Evolutionary conservation across 495 filamentous ascomycete species (phyloP).

Genomic region (Penicillium flavigenum): DNA sequence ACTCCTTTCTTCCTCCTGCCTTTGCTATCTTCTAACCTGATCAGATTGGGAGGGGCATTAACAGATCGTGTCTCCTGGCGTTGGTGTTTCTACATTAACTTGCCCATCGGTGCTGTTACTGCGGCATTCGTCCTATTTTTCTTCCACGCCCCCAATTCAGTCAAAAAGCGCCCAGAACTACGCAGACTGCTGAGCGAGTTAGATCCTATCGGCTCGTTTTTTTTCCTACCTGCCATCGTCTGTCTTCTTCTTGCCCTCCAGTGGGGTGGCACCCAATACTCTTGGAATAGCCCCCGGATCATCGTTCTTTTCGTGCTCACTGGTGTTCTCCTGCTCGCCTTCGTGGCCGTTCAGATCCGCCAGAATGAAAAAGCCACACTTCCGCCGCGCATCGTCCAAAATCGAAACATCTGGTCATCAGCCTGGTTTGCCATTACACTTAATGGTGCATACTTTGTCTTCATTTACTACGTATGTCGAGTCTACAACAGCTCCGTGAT

Average conservation of each 20-base stretch:
- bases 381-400: neutral
- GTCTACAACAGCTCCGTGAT: neutral
- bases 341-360: conserved; percentile 24
- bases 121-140: conserved; percentile 18
- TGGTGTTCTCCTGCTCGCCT: conserved; percentile 21
- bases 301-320: conserved; percentile 40
- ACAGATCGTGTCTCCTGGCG: conserved; percentile 36
- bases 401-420: neutral
- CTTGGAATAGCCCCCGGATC: conserved; percentile 37
- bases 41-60: too few species aligned
- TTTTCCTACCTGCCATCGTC: conserved; percentile 36
- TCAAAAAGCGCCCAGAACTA: neutral
- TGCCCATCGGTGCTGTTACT: conserved; percentile 44
- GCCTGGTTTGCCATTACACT: neutral
- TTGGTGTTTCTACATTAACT: conserved; percentile 57
- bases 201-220: conserved; percentile 28
- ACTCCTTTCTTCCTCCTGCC: too few species aligned
- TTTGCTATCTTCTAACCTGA: too few species aligned
- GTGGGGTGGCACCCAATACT: conserved; percentile 42
- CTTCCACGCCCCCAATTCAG: neutral
- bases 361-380: neutral
- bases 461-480: neutral
- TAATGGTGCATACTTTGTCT: neutral
- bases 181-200: neutral
- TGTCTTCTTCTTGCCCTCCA: conserved; percentile 45